These are phyloP conservation scores for Fragaria nilgerrensis DNA, from an alignment of 306 rosid species.

Conservation along the genomic window DNA sequence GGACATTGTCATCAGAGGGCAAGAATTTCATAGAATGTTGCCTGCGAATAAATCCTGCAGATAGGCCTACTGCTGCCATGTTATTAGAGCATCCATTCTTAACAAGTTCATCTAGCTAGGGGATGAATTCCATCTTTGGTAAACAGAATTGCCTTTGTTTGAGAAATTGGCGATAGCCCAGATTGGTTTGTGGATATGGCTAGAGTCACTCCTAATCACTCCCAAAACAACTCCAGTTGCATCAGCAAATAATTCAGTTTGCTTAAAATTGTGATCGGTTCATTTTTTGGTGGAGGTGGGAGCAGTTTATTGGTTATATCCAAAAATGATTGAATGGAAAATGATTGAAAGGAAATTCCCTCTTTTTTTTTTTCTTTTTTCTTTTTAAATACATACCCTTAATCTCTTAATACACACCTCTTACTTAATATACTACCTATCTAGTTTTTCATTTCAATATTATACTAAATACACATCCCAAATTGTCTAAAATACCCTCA, in stretches of 20 bases:
- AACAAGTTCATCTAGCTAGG: constrained; percentile 27
- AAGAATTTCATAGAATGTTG: constrained; percentile 78
- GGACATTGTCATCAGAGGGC: constrained; percentile 66
- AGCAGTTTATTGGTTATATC: not conserved
- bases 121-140: not conserved
- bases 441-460: too few species aligned
- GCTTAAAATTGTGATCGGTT: not conserved
- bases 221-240: not conserved
- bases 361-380: not conserved
- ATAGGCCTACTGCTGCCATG: constrained; percentile 63
- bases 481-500: too few species aligned
- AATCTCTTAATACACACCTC: too few species aligned
- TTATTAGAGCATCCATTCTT: constrained; percentile 78
- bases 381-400: too few species aligned
- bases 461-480: too few species aligned
- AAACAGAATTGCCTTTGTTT: not conserved
- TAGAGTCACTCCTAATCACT: too few species aligned
- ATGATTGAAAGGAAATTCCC: too few species aligned
- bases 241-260: not conserved
- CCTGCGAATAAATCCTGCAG: constrained; percentile 87
- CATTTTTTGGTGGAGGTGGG: not conserved
- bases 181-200: not conserved
- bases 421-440: too few species aligned
- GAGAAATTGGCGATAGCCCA: not conserved
- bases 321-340: not conserved